Evolutionary conservation across 495 filamentous ascomycete genomes (phyloP).

Genomic region (Aspergillus saccharolyticus): DNA sequence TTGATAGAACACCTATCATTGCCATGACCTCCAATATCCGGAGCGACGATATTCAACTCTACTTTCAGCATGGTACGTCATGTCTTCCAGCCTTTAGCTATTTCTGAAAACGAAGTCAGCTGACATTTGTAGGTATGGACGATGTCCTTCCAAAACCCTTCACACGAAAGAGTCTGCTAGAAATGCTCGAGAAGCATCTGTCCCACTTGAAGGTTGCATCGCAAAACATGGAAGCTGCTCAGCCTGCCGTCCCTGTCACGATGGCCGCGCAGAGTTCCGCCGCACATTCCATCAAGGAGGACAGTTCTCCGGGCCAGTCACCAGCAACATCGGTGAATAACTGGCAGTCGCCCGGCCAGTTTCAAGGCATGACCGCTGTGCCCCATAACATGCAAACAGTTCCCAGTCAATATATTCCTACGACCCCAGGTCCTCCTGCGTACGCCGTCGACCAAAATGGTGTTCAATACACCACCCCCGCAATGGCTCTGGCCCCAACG

Average conservation of each 20-base stretch:
- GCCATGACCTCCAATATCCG: conserved; percentile 99
- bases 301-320: conserved; percentile 74
- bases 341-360: conserved; percentile 71
- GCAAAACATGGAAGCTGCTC: conserved; percentile 52
- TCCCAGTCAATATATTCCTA: conserved; percentile 49
- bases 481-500: conserved; percentile 43
- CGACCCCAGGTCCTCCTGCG: conserved; percentile 32
- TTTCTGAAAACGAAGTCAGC: neutral
- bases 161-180: conserved; percentile 88
- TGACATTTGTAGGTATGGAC: conserved; percentile 75
- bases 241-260: conserved; percentile 45
- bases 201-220: conserved; percentile 63
- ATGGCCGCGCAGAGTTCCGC: conserved; percentile 49
- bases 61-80: conserved; percentile 87
- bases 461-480: conserved; percentile 45
- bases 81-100: neutral
- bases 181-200: conserved; percentile 86
- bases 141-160: conserved; percentile 97
- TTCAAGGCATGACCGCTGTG: conserved; percentile 58
- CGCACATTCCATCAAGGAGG: conserved; percentile 68
- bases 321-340: conserved; percentile 61
- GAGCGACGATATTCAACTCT: conserved; percentile 93
- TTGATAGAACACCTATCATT: conserved; percentile 84
- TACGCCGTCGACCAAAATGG: conserved; percentile 51
- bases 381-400: conserved; percentile 44